Conservation (phyloP, 768 basidiomycete species). For the Leccinum incarnatum region DNA sequence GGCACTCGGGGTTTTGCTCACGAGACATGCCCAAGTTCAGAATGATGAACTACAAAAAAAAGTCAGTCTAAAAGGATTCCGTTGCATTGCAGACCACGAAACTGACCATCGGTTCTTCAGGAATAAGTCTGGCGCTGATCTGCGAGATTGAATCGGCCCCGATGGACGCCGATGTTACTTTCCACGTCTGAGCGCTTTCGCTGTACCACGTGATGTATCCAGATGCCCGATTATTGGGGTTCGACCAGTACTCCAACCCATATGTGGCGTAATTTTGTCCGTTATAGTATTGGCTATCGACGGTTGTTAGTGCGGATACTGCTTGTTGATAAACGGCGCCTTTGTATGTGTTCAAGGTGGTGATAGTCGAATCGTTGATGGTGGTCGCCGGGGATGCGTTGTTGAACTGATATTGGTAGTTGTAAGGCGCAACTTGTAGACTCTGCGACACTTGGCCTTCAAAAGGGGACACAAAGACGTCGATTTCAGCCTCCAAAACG, state of each 20-base stretch:
- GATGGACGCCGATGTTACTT: conserved; percentile 59
- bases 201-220: conserved; percentile 87
- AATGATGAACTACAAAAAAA: conserved; percentile 62
- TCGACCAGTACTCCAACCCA: conserved; percentile 79
- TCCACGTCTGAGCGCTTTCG: conserved; percentile 69
- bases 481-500: conserved; percentile 79
- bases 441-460: conserved; percentile 76
- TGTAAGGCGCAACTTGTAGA: conserved; percentile 78
- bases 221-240: conserved; percentile 59
- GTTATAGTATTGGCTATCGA: conserved; percentile 55
- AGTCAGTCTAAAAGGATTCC: conserved; percentile 5
- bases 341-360: conserved; percentile 61
- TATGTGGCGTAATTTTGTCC: conserved; percentile 56
- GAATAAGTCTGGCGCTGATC: conserved; percentile 63
- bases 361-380: conserved; percentile 50
- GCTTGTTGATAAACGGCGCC: conserved; percentile 79
- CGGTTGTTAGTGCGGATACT: conserved; percentile 57
- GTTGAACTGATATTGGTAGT: conserved; percentile 62
- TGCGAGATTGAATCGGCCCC: conserved; percentile 58
- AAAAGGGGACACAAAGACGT: conserved; percentile 44
- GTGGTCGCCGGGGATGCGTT: conserved; percentile 50
- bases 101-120: conserved; percentile 92
- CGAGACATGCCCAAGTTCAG: conserved; percentile 82
- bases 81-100: conserved; percentile 1
- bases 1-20: conserved; percentile 25